A percentile compares a stretch with the other conserved stretches of the same genome.
Evolutionary conservation across 2,329 filamentous ascomycete genomes (phyloP).

Genomic region (Alternaria triticina): DNA sequence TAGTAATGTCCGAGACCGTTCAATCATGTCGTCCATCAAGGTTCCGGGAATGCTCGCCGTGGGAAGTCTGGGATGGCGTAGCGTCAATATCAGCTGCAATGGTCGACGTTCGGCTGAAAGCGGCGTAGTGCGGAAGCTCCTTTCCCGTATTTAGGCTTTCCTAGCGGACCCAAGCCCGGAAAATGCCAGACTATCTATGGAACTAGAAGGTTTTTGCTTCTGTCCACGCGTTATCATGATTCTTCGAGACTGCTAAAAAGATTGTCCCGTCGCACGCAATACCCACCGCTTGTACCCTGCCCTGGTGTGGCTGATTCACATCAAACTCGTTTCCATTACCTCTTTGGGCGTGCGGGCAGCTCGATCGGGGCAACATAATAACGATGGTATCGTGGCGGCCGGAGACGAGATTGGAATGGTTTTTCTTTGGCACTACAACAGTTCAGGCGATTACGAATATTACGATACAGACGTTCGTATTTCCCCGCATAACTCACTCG

Average conservation of each 20-base stretch:
- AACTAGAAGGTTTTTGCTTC: neutral
- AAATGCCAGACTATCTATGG: neutral
- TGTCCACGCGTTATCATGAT: neutral
- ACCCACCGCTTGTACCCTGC: neutral
- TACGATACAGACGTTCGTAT: slow-evolving; percentile 22
- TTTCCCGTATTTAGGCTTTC: neutral
- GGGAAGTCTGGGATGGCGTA: neutral
- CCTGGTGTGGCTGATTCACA: neutral
- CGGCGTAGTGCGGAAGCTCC: neutral
- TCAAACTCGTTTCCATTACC: neutral
- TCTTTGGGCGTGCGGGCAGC: neutral
- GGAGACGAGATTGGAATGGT: slow-evolving; percentile 16
- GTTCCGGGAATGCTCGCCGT: neutral
- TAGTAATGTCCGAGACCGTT: neutral
- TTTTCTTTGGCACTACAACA: slow-evolving; percentile 20
- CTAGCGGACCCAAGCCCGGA: neutral
- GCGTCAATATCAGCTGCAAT: neutral
- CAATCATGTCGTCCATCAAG: neutral
- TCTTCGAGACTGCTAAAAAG: neutral
- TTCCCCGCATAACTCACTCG: neutral
- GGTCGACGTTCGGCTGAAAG: neutral
- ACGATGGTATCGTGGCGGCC: slow-evolving; percentile 7
- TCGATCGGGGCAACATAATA: neutral
- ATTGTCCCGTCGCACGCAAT: neutral
- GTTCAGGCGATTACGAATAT: slow-evolving; percentile 17